Base-by-base conservation (phyloP, 257 asterid species). In the Solanum megistacrolobum region DNA sequence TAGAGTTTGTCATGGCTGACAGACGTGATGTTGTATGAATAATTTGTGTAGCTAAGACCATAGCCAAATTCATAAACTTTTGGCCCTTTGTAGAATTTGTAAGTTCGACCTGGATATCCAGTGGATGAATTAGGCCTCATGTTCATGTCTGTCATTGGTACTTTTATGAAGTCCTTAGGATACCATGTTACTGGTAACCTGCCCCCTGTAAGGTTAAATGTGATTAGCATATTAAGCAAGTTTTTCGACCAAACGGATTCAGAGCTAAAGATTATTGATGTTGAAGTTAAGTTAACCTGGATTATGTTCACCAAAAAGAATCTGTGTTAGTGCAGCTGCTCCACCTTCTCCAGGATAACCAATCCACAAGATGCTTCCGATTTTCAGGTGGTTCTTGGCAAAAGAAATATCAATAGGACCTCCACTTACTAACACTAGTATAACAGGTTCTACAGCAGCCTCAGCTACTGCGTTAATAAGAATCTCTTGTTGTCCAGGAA, bases 261-360 rank as follows among this genome's bases (percentile, higher is more conserved):
- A 83, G 72, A 3, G 2, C 23, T 32, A 34, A 72, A 62, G 32
- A 55, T 60, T 84, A 27, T 84, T 88, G 39, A 39, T 29, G 66
- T 5, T 20, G 78, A 43, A 87, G 35, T 41, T 65, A 84, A 87
- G 35, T 41, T 75, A 11, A 93, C 96, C 96, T 90, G 96, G 96
- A 86, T 95, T 95, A 74, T 94, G 86, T 74, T 95, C 95, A 32
- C 98, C 98, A 25, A 91, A 93, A 60, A 94, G 74, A 39, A 93
- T 95, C 60, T 92, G 90, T 46, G 96, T 92, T 7, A 94, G 55
- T 46, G 98, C 98, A 21, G 86, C 87, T 27, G 95, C 96, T 85
- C 98, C 98, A 7, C 93, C 93, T 88, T 94, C 98, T 29, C 96
- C 98, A 0, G 98, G 96, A 82, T 93, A 93, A 55, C 96, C 96